Base-by-base conservation (phyloP, 1,139 yeast genomes). In the Kodamaea fungicola region DNA sequence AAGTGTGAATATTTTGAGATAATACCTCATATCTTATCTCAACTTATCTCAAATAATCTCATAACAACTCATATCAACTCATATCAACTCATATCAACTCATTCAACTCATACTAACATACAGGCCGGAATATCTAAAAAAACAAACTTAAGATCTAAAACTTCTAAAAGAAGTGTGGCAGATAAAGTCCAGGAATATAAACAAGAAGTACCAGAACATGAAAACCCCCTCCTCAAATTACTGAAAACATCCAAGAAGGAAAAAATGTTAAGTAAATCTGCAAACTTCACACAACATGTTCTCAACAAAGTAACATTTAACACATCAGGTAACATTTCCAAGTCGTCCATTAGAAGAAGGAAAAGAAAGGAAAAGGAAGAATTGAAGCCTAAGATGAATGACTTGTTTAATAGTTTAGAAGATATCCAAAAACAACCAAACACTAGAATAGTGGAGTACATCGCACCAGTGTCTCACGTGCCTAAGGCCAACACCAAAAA, bases 301-400 rank as follows among this genome's bases (percentile, higher is more conserved):
- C 49, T 54, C 34, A 48, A 44, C 28, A 60, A 61, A 37, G 60
- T 59, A 21, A 59, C 67, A 8, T 56, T 57, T 43, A 63, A 62
- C 42, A 57, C 63, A 6, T 59, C 66, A 10, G 59, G 59, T 29
- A 64, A 64, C n/a, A 67, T 83, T 26, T 78, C 86, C 25, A 83
- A 83, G 53, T 79, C 87, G 3, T 67, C 87, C 1, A 48, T 73
- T 8, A 70, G 88, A 51, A 74, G 90, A 59, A 71, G 83, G 42
- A 83, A 80, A 54, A 71, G 87, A 45, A 80, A 78, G 52, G 68
- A 71, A 34, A 75, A 72, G 51, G 83, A 81, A 43, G 76, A 80
- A 46, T 64, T 84, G 43, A 74, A 74, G 45, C 87, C 90, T 5
- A 74, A 79, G 51, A 71, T 84, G 76, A 67, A 73, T 38, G 92